A percentile compares a stretch with the other conserved stretches of the same genome.
These are phyloP conservation scores for Phanerochaete sordida DNA, from an alignment of 768 basidiomycete species.

Conservation along the genomic window DNA sequence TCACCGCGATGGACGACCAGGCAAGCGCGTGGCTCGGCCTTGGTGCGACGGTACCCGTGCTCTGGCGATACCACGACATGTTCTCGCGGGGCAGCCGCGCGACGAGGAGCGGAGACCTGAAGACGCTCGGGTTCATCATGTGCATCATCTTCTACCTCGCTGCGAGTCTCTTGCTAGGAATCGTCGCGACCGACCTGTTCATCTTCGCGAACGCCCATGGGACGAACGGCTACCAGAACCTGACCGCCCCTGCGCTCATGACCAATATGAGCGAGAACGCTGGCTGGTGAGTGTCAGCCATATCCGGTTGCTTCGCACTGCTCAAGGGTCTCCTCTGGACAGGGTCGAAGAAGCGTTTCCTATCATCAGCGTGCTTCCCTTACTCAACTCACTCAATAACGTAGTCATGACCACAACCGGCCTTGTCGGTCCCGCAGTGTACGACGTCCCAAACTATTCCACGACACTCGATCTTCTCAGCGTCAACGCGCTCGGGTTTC, in stretches of 20 bases:
- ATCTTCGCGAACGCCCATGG: not conserved
- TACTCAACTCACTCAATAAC: not conserved
- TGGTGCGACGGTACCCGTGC: not conserved
- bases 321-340: not conserved
- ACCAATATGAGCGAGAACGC: not conserved
- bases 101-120: not conserved
- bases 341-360: not conserved
- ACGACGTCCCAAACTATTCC: not conserved
- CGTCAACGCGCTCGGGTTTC: not conserved
- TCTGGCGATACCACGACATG: not conserved
- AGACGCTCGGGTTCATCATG: not conserved
- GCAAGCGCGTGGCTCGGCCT: slow-evolving; percentile 12
- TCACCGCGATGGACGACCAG: slow-evolving; percentile 11
- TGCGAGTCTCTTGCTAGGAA: not conserved
- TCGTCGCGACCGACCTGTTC: not conserved
- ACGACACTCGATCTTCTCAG: not conserved
- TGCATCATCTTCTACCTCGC: not conserved
- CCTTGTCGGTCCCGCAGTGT: not conserved
- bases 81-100: not conserved
- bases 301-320: not conserved
- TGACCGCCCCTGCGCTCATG: not conserved
- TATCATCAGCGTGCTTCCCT: not conserved
- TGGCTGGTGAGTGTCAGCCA: not conserved
- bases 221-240: not conserved
- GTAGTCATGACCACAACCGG: not conserved